Conservation (phyloP, 2,329 filamentous ascomycete genomes). For the Alternaria brassicae region DNA sequence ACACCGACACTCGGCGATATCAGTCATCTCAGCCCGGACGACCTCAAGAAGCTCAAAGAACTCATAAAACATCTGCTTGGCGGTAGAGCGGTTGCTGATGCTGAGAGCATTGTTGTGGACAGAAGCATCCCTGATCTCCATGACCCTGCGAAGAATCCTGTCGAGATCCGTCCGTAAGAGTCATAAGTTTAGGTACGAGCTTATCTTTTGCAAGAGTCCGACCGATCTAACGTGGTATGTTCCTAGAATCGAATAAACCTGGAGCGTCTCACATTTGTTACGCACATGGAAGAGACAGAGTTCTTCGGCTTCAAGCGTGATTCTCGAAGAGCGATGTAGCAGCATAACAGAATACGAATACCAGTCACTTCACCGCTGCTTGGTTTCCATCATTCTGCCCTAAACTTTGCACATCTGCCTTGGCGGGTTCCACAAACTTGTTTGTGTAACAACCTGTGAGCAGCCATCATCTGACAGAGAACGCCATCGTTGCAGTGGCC, state of each 20-base stretch:
- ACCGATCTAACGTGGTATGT: not conserved
- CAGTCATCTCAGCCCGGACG: slow-evolving; percentile 3
- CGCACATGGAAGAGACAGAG: not conserved
- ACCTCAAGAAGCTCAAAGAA: slow-evolving; percentile 5
- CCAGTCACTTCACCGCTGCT: not conserved
- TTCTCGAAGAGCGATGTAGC: not conserved
- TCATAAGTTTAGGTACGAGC: not conserved
- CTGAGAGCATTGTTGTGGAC: not conserved
- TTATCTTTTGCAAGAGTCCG: not conserved
- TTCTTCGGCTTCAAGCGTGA: not conserved
- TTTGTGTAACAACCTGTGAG: slow-evolving; percentile 7
- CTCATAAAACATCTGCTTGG: slow-evolving; percentile 4
- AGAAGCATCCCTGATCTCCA: not conserved
- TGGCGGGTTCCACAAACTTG: slow-evolving; percentile 2
- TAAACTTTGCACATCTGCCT: not conserved
- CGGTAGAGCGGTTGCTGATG: not conserved
- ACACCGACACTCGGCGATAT: slow-evolving; percentile 6
- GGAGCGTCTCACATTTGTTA: not conserved
- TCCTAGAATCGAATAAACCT: not conserved
- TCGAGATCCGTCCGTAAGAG: not conserved
- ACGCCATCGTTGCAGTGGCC: slow-evolving; percentile 8
- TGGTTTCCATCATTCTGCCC: not conserved
- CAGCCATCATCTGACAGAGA: slow-evolving; percentile 16
- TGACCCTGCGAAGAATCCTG: not conserved
- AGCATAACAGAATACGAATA: not conserved